Evolutionary conservation across 345 rosid genomes (phyloP), one percentile per base, ranked within the genome.

Genomic region (Lepidium africanum): DNA sequence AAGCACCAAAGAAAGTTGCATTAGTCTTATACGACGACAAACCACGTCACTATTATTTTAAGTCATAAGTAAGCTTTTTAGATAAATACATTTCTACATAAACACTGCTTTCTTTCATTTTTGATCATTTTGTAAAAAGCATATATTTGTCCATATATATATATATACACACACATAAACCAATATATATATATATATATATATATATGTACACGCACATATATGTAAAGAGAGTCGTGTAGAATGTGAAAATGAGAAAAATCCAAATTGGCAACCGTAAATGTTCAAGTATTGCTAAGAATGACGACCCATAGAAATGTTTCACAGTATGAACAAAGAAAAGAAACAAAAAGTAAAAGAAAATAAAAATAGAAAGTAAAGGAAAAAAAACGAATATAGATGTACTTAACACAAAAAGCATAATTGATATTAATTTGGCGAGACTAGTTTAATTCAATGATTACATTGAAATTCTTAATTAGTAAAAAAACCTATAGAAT

Each of bases 1-100:
- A 64, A 21, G 76, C 70, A 72, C 70, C 70, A 27, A 55, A 64
- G 59, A 56, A 64, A 64, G 58, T 55, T 47, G 32, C 67, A 73
- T 59, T 51, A 59, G 65, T 48, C 46, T 27, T 39, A 72, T 25
- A 56, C 52, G 48, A 47, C 10, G 49, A 39, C 53, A 17, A 72
- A 65, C 65, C 75, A 71, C 70, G 64, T 63, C 63, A 25, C 50
- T 21, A 46, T 40, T 37, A 45, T 25, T n/a, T 55, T 2, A 55
- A 55, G 15, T 54, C 64, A 25, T 63, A 63, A 47, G 27, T 59
- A 71, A 50, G 38, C 53, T 60, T 51, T 70, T 60, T 36, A 40
- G 41, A 16, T 47, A 27, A 2, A 30, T 40, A 38, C 21, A 59
- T 49, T 27, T 59, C 25, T 46, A 67, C 37, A 67, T 19, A 51